phyloP scores from a whole-genome alignment of 805 yeast genomes.

The Wickerhamiella sergipiensis region DNA sequence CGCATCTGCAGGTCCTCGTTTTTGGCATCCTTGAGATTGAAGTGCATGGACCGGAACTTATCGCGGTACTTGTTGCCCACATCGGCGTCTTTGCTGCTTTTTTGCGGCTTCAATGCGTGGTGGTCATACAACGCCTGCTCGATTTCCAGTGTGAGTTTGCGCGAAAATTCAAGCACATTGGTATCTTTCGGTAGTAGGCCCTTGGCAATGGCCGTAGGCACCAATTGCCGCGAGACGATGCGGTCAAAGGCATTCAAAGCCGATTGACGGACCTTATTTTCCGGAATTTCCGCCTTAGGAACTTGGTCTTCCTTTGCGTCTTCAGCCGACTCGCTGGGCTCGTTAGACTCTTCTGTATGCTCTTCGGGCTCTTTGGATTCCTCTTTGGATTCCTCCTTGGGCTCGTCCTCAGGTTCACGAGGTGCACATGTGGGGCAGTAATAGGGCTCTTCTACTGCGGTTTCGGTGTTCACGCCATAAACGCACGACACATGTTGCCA shows the following conservation, averaged over 20 bases:
- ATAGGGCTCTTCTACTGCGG: constrained; percentile 39
- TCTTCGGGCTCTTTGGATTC: no score
- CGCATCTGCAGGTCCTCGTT: constrained; percentile 43
- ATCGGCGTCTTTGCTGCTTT: constrained; percentile 17
- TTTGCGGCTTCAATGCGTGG: constrained; percentile 20
- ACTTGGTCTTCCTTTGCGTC: no score
- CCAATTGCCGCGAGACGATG: constrained; percentile 30
- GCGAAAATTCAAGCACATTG: constrained; percentile 24
- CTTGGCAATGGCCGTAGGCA: constrained; percentile 21
- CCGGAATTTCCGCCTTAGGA: neutral
- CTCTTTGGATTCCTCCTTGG: no score
- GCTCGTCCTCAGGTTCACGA: neutral
- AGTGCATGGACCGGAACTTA: constrained; percentile 51
- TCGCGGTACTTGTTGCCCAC: constrained; percentile 43
- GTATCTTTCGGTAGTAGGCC: constrained; percentile 14
- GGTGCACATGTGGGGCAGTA: constrained; percentile 36
- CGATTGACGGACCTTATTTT: constrained; percentile 32
- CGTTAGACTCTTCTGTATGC: no score
- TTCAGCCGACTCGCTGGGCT: no score
- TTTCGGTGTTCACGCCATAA: constrained; percentile 31
- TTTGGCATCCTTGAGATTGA: constrained; percentile 44
- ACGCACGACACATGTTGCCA: constrained; percentile 63
- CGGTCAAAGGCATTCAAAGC: constrained; percentile 39
- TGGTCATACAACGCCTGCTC: constrained; percentile 37
- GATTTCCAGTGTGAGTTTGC: constrained; percentile 34